phyloP scores from a whole-genome alignment of 1,284 basidiomycete species.

The Cryptococcus sp. region DNA sequence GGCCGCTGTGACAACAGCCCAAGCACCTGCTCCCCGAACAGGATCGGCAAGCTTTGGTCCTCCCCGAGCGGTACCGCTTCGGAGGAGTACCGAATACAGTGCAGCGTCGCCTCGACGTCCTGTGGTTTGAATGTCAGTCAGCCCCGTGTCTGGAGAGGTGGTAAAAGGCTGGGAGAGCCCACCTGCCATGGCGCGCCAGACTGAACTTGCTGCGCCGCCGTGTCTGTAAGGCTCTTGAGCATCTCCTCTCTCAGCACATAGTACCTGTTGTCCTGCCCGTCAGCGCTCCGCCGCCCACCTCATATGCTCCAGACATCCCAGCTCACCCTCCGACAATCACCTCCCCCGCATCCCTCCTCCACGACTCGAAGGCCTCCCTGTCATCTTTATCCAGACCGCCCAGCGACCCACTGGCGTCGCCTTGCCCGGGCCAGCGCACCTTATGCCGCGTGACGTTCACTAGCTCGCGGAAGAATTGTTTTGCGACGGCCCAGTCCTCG shows the following conservation, averaged over 20 bases:
- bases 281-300: background rate
- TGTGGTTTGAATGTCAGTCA: slow-evolving; percentile 39
- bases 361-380: slow-evolving; percentile 48
- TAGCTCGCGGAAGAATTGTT: slow-evolving; percentile 71
- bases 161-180: too few species aligned
- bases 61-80: slow-evolving; percentile 78
- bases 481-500: slow-evolving; percentile 58
- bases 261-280: slow-evolving; percentile 57
- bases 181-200: slow-evolving; percentile 65
- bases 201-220: slow-evolving; percentile 55
- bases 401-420: slow-evolving; percentile 46
- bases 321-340: slow-evolving; percentile 83
- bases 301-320: background rate
- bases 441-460: slow-evolving; percentile 69
- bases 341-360: slow-evolving; percentile 83
- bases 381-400: slow-evolving; percentile 62
- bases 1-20: slow-evolving; percentile 64
- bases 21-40: slow-evolving; percentile 69
- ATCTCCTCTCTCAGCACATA: slow-evolving; percentile 80
- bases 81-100: slow-evolving; percentile 77
- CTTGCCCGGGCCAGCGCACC: slow-evolving; percentile 62
- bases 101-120: slow-evolving; percentile 78
- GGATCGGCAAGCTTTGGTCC: slow-evolving; percentile 59
- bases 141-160: background rate
- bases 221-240: slow-evolving; percentile 64